These are phyloP conservation scores for Capronia coronata DNA, from an alignment of 2,329 filamentous ascomycete species.

Conservation along the genomic window DNA sequence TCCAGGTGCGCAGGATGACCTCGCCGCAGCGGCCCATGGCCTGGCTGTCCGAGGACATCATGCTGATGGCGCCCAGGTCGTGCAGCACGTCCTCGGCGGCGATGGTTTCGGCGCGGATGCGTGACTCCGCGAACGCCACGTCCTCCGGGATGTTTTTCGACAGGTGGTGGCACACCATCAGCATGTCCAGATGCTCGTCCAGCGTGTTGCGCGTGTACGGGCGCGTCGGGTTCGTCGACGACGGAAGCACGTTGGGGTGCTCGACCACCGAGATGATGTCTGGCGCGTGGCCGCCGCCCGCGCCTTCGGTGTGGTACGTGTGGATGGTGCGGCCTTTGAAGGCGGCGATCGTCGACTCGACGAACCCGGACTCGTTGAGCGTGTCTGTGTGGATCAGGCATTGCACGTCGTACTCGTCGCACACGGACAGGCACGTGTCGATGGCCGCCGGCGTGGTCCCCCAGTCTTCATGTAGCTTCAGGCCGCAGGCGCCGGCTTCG, in stretches of 20 bases:
- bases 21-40: slow-evolving; percentile 96
- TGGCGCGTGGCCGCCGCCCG: slow-evolving; percentile 87
- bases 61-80: slow-evolving; percentile 88
- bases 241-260: slow-evolving; percentile 78
- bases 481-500: slow-evolving; percentile 74
- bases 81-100: slow-evolving; percentile 94
- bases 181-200: slow-evolving; percentile 94
- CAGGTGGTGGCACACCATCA: slow-evolving; percentile 96
- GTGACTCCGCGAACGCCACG: slow-evolving; percentile 87
- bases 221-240: slow-evolving; percentile 84
- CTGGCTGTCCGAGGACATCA: slow-evolving; percentile 95
- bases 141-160: slow-evolving; percentile 91
- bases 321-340: slow-evolving; percentile 86
- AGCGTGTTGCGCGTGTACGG: slow-evolving; percentile 88
- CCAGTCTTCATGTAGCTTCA: slow-evolving; percentile 97
- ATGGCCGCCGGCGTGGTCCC: slow-evolving; percentile 86
- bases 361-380: slow-evolving; percentile 94
- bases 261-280: slow-evolving; percentile 95
- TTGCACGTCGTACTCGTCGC: slow-evolving; percentile 86
- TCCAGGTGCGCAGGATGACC: slow-evolving; percentile 88
- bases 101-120: slow-evolving; percentile 92
- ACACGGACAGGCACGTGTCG: slow-evolving; percentile 75
- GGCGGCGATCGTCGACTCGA: slow-evolving; percentile 80
- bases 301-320: slow-evolving; percentile 94
- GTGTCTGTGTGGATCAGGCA: slow-evolving; percentile 95